Percentiles rank a stretch among this genome's conserved stretches.
phyloP scores from a whole-genome alignment of 2,329 filamentous ascomycete species.

The Fusarium haematococcum region DNA sequence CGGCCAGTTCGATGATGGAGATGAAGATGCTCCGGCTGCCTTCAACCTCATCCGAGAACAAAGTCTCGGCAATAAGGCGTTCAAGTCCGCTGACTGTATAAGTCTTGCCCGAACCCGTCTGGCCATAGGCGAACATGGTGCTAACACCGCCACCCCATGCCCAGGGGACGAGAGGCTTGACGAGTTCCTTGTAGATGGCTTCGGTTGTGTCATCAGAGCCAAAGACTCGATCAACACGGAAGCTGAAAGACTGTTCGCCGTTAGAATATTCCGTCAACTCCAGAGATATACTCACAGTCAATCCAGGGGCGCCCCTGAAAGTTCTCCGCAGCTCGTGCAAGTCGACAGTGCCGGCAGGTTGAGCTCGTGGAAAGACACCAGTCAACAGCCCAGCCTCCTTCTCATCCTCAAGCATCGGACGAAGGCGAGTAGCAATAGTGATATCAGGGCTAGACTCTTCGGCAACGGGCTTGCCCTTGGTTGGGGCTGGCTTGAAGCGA shows the following conservation, averaged over 20 bases:
- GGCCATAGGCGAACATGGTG: conserved; percentile 63
- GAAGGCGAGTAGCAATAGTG: conserved; percentile 52
- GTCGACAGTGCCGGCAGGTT: conserved; percentile 41
- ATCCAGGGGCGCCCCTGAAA: conserved; percentile 45
- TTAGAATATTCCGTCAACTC: neutral
- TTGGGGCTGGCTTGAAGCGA: conserved; percentile 40
- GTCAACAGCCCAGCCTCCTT: conserved; percentile 42
- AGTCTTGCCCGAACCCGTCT: conserved; percentile 63
- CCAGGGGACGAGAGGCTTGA: conserved; percentile 57
- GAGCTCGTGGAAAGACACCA: conserved; percentile 30
- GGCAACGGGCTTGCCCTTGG: conserved; percentile 5
- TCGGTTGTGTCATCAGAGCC: conserved; percentile 50
- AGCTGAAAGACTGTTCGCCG: conserved; percentile 47
- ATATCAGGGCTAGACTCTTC: conserved; percentile 44
- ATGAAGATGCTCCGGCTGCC: conserved; percentile 49
- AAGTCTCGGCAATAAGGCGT: conserved; percentile 51
- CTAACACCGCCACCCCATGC: conserved; percentile 60
- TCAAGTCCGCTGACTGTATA: conserved; percentile 57
- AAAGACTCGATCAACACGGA: conserved; percentile 52
- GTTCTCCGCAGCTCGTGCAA: conserved; percentile 53
- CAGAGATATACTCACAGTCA: conserved; percentile 42
- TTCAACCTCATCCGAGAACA: conserved; percentile 44
- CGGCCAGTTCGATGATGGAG: conserved; percentile 55
- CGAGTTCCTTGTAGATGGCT: conserved; percentile 55
- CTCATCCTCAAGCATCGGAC: conserved; percentile 53